These are phyloP conservation scores for Pseudevernia furfuracea DNA, from an alignment of 495 filamentous ascomycete genomes.

Conservation along the genomic window DNA sequence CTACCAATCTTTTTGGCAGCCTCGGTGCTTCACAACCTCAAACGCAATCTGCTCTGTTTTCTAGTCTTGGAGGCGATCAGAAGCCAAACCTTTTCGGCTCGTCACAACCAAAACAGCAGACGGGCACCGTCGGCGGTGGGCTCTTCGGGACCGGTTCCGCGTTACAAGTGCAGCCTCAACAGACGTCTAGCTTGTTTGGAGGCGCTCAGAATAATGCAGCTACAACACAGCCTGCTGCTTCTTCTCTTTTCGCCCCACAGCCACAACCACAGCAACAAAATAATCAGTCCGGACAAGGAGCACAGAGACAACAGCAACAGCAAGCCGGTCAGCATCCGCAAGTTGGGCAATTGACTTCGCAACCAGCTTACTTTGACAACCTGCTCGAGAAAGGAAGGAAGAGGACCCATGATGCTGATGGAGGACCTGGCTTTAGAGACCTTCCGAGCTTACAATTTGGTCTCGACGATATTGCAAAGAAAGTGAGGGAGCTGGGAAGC, in stretches of 20 bases:
- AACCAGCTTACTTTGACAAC: conserved; percentile 78
- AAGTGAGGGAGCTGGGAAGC: conserved; percentile 69
- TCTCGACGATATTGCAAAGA: conserved; percentile 76
- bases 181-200: conserved; percentile 30
- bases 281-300: conserved; percentile 26
- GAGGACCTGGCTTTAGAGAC: conserved; percentile 39
- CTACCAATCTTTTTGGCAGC: conserved; percentile 21
- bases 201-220: conserved; percentile 31
- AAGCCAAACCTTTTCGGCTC: conserved; percentile 11
- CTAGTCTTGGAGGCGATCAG: neutral
- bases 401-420: conserved; percentile 36
- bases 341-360: conserved; percentile 23
- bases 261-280: conserved; percentile 8
- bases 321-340: conserved; percentile 27
- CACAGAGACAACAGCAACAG: conserved; percentile 34
- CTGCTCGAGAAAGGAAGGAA: conserved; percentile 67
- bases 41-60: conserved; percentile 10
- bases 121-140: conserved; percentile 8
- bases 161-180: neutral
- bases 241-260: conserved; percentile 23
- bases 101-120: conserved; percentile 11
- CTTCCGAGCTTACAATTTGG: conserved; percentile 65
- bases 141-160: conserved; percentile 17
- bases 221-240: conserved; percentile 16
- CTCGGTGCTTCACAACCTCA: conserved; percentile 18